A percentile compares a stretch with the other conserved stretches of the same genome.
These are phyloP conservation scores for Gigaspora rosea DNA, from an alignment of 192 early-diverging fungal genomes.

Conservation along the genomic window DNA sequence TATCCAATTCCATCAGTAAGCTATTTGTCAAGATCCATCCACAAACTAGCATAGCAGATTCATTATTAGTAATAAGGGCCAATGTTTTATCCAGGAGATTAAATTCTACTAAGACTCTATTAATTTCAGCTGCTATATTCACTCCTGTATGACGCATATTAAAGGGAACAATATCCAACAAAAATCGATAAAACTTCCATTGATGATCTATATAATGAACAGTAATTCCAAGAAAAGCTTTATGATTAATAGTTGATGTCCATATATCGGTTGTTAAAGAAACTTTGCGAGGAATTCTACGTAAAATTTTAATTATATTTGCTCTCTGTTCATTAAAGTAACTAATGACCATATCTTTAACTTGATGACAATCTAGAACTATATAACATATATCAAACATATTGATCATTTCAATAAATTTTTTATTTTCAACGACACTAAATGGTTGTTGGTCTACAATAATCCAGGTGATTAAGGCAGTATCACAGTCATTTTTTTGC, in stretches of 20 bases:
- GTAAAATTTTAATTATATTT: too few relatives aligned
- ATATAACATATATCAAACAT: neutral
- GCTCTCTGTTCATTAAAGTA: too few relatives aligned
- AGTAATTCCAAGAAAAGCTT: neutral
- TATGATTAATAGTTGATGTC: neutral
- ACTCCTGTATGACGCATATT: neutral
- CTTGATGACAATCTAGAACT: too few relatives aligned
- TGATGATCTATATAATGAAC: slow-evolving; percentile 8
- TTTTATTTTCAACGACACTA: neutral
- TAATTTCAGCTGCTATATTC: neutral
- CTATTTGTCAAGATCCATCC: neutral
- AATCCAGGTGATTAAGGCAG: neutral
- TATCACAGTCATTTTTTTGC: neutral
- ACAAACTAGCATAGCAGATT: neutral
- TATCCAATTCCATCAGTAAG: neutral
- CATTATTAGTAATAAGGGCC: neutral
- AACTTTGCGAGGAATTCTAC: neutral
- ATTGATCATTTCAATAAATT: slow-evolving; percentile 19
- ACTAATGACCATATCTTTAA: too few relatives aligned
- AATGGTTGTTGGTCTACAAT: slow-evolving; percentile 1
- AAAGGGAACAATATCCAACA: slow-evolving; percentile 15
- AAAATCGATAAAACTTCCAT: neutral
- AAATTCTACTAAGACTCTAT: neutral
- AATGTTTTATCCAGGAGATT: neutral
- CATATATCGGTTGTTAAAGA: slow-evolving; percentile 14